Percentiles rank a stretch among this genome's conserved stretches.
Conservation (phyloP, 2,329 filamentous ascomycete genomes). For the Aureobasidium sp. region DNA sequence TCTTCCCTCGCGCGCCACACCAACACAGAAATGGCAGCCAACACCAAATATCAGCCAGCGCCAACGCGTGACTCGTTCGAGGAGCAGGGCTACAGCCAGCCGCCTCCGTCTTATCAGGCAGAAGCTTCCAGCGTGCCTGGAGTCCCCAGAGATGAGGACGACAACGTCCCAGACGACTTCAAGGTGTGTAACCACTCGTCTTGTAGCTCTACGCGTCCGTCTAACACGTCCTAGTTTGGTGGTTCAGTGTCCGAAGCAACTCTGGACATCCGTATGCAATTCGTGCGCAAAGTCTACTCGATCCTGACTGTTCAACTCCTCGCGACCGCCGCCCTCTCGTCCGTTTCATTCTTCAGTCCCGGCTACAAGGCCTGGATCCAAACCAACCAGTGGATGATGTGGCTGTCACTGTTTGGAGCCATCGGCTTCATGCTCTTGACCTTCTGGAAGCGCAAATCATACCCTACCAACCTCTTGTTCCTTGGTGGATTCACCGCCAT, state of each 20-base stretch:
- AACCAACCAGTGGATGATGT: slow-evolving; percentile 73
- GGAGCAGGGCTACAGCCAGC: slow-evolving; percentile 59
- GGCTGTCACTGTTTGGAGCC: slow-evolving; percentile 75
- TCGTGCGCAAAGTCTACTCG: slow-evolving; percentile 61
- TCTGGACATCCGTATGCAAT: slow-evolving; percentile 67
- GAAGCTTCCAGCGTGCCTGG: slow-evolving; percentile 53
- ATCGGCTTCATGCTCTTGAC: slow-evolving; percentile 81
- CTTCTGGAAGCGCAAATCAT: slow-evolving; percentile 85
- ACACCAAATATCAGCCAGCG: slow-evolving; percentile 74
- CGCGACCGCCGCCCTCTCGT: slow-evolving; percentile 71
- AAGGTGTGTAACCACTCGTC: slow-evolving; percentile 51
- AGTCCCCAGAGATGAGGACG: slow-evolving; percentile 64
- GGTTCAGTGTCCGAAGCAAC: slow-evolving; percentile 89
- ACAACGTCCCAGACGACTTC: slow-evolving; percentile 95
- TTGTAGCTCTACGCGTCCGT: neutral
- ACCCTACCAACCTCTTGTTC: slow-evolving; percentile 91
- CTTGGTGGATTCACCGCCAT: slow-evolving; percentile 81
- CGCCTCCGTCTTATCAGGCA: slow-evolving; percentile 76
- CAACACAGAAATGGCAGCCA: slow-evolving; percentile 55
- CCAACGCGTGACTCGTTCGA: slow-evolving; percentile 82
- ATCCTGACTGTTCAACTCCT: slow-evolving; percentile 95
- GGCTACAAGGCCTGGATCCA: slow-evolving; percentile 85
- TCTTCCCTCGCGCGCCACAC: neutral
- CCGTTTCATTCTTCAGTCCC: slow-evolving; percentile 75
- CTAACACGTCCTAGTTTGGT: slow-evolving; percentile 58